These are phyloP conservation scores for Aaosphaeria pasadenensis DNA, from an alignment of 2,329 filamentous ascomycete species.

Conservation along the genomic window DNA sequence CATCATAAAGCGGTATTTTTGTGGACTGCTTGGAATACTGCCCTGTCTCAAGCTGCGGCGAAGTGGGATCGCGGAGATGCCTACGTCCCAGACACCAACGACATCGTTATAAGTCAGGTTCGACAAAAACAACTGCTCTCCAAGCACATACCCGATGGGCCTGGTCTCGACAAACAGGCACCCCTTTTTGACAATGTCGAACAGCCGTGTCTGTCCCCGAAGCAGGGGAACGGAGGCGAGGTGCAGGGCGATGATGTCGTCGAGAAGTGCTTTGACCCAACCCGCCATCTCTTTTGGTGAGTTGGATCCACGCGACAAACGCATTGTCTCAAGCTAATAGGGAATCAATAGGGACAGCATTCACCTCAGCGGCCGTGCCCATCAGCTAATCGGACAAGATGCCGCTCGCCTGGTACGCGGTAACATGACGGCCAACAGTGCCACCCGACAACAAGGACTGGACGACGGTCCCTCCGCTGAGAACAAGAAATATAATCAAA, in stretches of 20 bases:
- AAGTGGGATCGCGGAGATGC: constrained; percentile 29
- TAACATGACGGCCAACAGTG: constrained; percentile 28
- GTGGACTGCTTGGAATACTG: constrained; percentile 35
- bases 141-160: constrained; percentile 28
- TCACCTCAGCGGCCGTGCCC: constrained; percentile 31
- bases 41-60: constrained; percentile 23
- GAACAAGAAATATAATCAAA: constrained; percentile 10
- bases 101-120: constrained; percentile 33
- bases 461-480: constrained; percentile 8
- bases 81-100: constrained; percentile 31
- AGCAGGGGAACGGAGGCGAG: constrained; percentile 8
- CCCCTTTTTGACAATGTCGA: constrained; percentile 33
- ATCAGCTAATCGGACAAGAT: constrained; percentile 34
- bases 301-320: constrained; percentile 18
- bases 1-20: constrained; percentile 34
- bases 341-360: constrained; percentile 30
- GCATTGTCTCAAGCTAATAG: constrained; percentile 29
- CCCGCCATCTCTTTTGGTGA: constrained; percentile 35
- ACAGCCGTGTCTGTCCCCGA: constrained; percentile 28
- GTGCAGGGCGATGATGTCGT: constrained; percentile 25
- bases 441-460: constrained; percentile 15
- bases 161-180: constrained; percentile 26
- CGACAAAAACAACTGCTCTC: constrained; percentile 30
- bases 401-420: constrained; percentile 29
- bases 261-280: constrained; percentile 28